Base-by-base conservation (phyloP, 2,329 filamentous ascomycete genomes). In the Pseudogymnoascus sp. region DNA sequence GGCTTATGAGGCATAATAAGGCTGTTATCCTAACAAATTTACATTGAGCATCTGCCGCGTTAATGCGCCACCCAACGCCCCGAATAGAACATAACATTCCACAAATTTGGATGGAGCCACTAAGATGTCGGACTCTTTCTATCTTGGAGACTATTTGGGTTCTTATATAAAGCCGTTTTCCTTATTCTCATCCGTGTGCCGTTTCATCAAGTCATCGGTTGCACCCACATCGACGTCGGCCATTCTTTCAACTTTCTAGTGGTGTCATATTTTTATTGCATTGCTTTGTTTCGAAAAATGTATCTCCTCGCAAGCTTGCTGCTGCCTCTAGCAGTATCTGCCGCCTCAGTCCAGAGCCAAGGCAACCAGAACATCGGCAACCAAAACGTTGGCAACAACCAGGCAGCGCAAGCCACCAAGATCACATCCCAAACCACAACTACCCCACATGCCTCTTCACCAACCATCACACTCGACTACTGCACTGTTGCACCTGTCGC, bases 401-500 rank as follows among this genome's bases (percentile, higher is more conserved):
- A 40, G n/a, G 38, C n/a, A 40, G 38, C 38, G 8, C 38, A 40
- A 19, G 16, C 38, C 3, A 40, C 38, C 8, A 3, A 16, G 3
- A 6, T 10, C n/a, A 40, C 1, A 40, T 16, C 7, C 7, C 38
- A n/a, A 40, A 40, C 38, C 16, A 40, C 38, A 16, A 40, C 38
- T 10, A 19, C n/a, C 8, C 10, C 5, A 8, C 6, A 19, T 40
- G 38, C 38, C 38, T 40, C 38, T 40, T 40, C 38, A 40, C 68
- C 69, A 16, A 66, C 68, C 2, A 68, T 73, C 56, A 68, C 66
- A 6, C 67, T 73, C 22, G 70, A 72, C 65, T 73, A 73, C 62
- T 68, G 62, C 60, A 73, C 70, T 11, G 60, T 73, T 31, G 60
- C 65, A 14, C 66, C 71, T 4, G 66, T 65, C 38, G 38, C 38